Evolutionary conservation across 1,284 basidiomycete genomes (phyloP), one percentile per base, ranked within the genome.

Genomic region (Vanrija sp.): DNA sequence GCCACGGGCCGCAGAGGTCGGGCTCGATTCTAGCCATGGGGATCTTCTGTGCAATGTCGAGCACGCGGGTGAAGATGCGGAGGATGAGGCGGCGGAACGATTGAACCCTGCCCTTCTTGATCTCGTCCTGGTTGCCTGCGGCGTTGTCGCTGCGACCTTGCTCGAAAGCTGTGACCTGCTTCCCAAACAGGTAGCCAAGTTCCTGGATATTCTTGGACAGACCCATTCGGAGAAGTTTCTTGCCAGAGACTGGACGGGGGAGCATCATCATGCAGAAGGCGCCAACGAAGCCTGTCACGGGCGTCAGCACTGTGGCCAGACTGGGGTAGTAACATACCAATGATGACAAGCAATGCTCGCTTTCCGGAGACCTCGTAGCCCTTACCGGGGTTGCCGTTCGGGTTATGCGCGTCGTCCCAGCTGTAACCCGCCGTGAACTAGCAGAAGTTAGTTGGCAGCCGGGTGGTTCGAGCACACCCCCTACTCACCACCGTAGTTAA

Each of bases 351-450:
- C 0, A 77, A 53, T 2, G 68, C 73, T 61, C 84, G 74, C 54
- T 77, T 75, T 77, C 84, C 84, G 0, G 82, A 81, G 9, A 85
- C 73, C 2, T 68, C 62, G 66, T 80, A 82, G 2, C 84, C 84
- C 7, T 78, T 67, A 18, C 83, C 84, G 16, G 79, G 78, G 53
- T 80, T 80, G 9, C 78, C 18, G 78, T 60, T 14, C 78, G 69
- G 3, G 63, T 57, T 7, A 82, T 60, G 62, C 85, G 81, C 3
- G 57, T 85, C 83, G 23, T 84, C 75, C 83, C 83, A 85, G 0
- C 80, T 82, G 66, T 84, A 85, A 1, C 84, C 83, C 5, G 83
- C 71, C 16, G 83, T 72, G 45, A 75, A 66, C 61, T 64, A n/a
- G n/a, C n/a, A n/a, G 44, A 8, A 27, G 24, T 20, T 31, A 31